A percentile compares a stretch with the other conserved stretches of the same genome.
Evolutionary conservation across 345 rosid species (phyloP).

Genomic region (Balakata baccata): DNA sequence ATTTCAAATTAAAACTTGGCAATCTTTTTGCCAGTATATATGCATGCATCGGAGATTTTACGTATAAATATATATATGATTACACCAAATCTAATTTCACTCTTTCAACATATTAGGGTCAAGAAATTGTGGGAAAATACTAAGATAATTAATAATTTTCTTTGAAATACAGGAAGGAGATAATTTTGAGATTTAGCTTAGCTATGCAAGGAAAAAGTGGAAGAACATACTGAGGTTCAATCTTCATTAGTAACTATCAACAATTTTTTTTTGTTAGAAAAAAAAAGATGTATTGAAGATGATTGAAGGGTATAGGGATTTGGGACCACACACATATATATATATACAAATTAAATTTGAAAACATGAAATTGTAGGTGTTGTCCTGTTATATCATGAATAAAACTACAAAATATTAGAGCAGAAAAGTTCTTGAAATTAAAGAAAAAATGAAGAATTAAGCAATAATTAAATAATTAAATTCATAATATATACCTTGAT

Average conservation of each 20-base stretch:
- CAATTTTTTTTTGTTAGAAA: no score
- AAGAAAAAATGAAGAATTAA: neutral
- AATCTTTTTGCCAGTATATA: neutral
- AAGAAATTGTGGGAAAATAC: neutral
- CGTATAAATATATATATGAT: no score
- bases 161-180: neutral
- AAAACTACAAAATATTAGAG: neutral
- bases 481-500: conserved; percentile 30
- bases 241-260: no score
- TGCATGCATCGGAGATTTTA: neutral
- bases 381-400: no score
- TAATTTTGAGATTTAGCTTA: neutral
- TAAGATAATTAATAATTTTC: no score
- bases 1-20: neutral
- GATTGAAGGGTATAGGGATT: neutral
- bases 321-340: neutral
- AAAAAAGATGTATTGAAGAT: no score
- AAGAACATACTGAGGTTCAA: no score
- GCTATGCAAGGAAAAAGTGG: neutral
- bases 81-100: neutral
- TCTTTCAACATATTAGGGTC: no score
- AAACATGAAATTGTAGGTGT: neutral
- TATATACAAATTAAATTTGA: neutral
- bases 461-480: neutral
- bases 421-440: neutral